Evolutionary conservation across 2,329 filamentous ascomycete genomes (phyloP).

Genomic region (Fusarium abutilonis): DNA sequence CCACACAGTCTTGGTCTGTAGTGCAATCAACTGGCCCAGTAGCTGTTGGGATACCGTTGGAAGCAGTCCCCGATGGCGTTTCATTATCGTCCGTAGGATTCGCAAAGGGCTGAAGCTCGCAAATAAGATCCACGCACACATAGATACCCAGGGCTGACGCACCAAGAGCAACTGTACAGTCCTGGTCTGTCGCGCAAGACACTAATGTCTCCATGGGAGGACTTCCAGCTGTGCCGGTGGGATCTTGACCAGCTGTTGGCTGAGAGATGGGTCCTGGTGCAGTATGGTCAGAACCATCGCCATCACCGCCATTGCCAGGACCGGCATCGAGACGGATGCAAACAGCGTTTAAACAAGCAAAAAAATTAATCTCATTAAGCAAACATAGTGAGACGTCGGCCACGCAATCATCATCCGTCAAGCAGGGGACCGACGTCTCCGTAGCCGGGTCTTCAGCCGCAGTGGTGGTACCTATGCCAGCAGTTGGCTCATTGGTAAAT

Average conservation of each 20-base stretch:
- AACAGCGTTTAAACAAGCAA: conserved; percentile 1
- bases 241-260: neutral
- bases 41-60: neutral
- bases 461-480: neutral
- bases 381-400: neutral
- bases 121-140: conserved; percentile 15
- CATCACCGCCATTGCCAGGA: neutral
- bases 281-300: neutral
- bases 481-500: neutral
- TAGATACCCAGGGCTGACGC: conserved; percentile 10
- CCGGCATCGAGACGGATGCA: neutral
- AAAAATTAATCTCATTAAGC: neutral
- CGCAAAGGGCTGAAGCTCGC: conserved; percentile 9
- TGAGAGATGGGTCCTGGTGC: neutral
- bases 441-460: neutral
- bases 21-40: neutral
- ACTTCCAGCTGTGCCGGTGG: neutral
- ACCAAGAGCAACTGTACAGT: conserved; percentile 17
- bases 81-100: neutral
- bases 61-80: conserved; percentile 3
- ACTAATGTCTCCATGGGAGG: neutral
- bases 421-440: conserved; percentile 2
- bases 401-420: conserved; percentile 3
- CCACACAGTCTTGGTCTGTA: conserved; percentile 11
- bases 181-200: neutral